These are phyloP conservation scores for Pseudozyma tsukubaensis DNA, from an alignment of 1,284 basidiomycete genomes.

Conservation along the genomic window DNA sequence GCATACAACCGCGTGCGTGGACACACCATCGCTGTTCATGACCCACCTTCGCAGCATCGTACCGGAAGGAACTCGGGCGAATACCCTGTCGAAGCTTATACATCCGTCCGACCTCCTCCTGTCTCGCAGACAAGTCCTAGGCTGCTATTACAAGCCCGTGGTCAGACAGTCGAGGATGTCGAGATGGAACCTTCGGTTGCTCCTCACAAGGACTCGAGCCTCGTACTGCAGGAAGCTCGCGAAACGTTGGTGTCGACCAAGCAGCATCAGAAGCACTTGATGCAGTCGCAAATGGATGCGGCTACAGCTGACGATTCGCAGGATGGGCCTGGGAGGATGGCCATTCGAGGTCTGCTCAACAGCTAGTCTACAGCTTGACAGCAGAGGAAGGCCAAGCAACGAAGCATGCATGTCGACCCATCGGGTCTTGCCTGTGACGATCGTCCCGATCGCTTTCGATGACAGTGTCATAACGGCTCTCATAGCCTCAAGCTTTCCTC, in stretches of 20 bases:
- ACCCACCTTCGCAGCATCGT: slow-evolving; percentile 19
- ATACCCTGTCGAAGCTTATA: not conserved
- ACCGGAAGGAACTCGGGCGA: not conserved
- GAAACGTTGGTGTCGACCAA: slow-evolving; percentile 26
- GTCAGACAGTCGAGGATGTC: slow-evolving; percentile 24
- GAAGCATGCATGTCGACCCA: slow-evolving; percentile 1
- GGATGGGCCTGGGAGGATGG: slow-evolving; percentile 35
- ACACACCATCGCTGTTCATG: slow-evolving; percentile 31
- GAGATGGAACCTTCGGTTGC: slow-evolving; percentile 28
- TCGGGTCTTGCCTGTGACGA: not conserved
- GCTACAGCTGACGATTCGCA: slow-evolving; percentile 1
- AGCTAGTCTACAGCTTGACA: slow-evolving; percentile 11
- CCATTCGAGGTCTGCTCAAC: slow-evolving; percentile 45
- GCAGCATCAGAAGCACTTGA: slow-evolving; percentile 28
- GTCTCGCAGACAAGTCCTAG: slow-evolving; percentile 9
- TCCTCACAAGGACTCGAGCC: slow-evolving; percentile 17
- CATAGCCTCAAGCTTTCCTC: not conserved
- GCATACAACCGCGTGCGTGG: slow-evolving; percentile 25
- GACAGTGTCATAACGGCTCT: not conserved
- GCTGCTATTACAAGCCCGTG: slow-evolving; percentile 6
- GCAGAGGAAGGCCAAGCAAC: not conserved
- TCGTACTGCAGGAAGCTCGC: slow-evolving; percentile 40
- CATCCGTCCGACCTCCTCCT: slow-evolving; percentile 5
- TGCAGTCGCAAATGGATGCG: slow-evolving; percentile 10
- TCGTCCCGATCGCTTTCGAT: not conserved